Conservation (phyloP, 2,329 filamentous ascomycete species). For the Penicillium sp. region DNA sequence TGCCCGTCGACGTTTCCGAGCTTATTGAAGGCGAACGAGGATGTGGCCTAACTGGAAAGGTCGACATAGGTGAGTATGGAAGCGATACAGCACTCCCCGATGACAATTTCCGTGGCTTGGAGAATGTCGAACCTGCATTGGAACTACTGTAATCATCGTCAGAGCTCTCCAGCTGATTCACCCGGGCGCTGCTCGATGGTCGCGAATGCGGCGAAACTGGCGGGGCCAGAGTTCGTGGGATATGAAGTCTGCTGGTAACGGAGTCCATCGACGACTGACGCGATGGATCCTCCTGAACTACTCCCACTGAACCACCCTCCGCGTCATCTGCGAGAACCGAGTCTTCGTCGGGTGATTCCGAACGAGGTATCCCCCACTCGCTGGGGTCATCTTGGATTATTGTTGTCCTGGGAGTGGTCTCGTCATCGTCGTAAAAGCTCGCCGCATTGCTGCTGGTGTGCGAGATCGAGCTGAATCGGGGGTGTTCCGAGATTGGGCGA, state of each 20-base stretch:
- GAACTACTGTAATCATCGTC: slow-evolving; percentile 68
- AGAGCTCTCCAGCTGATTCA: slow-evolving; percentile 64
- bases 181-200: slow-evolving; percentile 54
- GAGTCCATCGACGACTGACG: slow-evolving; percentile 39
- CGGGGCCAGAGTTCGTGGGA: slow-evolving; percentile 46
- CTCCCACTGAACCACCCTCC: slow-evolving; percentile 20
- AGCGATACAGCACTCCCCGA: slow-evolving; percentile 65
- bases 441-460: slow-evolving; percentile 31
- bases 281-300: slow-evolving; percentile 24
- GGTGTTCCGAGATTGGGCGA: slow-evolving; percentile 73
- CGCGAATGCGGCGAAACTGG: slow-evolving; percentile 47
- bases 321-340: slow-evolving; percentile 11
- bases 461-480: slow-evolving; percentile 66
- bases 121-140: slow-evolving; percentile 61
- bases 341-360: slow-evolving; percentile 36
- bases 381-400: slow-evolving; percentile 17
- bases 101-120: slow-evolving; percentile 75
- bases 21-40: slow-evolving; percentile 80
- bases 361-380: slow-evolving; percentile 28
- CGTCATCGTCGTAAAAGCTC: slow-evolving; percentile 38
- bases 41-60: slow-evolving; percentile 60
- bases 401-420: slow-evolving; percentile 30
- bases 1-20: slow-evolving; percentile 69
- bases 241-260: slow-evolving; percentile 36
- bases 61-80: slow-evolving; percentile 63